Percentiles rank a stretch among this genome's conserved stretches.
These are phyloP conservation scores for Phytophthora capsici DNA, from an alignment of 352 stramenopile genomes.

Conservation along the genomic window DNA sequence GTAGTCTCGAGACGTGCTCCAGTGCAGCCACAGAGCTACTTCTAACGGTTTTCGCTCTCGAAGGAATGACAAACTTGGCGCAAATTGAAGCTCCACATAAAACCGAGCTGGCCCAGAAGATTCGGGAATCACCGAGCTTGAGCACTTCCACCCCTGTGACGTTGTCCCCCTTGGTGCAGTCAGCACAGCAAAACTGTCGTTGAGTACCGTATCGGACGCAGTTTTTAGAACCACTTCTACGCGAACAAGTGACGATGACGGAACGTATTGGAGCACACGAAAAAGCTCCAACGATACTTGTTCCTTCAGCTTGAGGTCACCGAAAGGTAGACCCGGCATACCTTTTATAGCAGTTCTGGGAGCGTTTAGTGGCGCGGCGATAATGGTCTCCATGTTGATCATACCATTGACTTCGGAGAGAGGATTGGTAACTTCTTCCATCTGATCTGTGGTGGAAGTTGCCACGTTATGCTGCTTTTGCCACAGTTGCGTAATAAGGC, in stretches of 20 bases:
- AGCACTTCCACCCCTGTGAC: slow-evolving; percentile 27
- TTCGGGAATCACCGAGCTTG: slow-evolving; percentile 27
- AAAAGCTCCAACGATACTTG: slow-evolving; percentile 43
- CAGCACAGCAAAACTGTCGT: slow-evolving; percentile 39
- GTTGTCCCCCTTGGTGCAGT: slow-evolving; percentile 9
- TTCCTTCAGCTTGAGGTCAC: slow-evolving; percentile 11
- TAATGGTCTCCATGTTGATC: slow-evolving; percentile 40
- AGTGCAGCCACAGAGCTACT: slow-evolving; percentile 42
- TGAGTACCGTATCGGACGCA: slow-evolving; percentile 19
- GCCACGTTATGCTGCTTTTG: slow-evolving; percentile 7
- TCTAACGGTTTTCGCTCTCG: slow-evolving; percentile 25
- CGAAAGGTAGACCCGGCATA: not conserved
- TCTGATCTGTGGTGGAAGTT: slow-evolving; percentile 7
- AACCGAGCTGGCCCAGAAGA: slow-evolving; percentile 29
- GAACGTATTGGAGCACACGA: slow-evolving; percentile 42
- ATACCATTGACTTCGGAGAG: not conserved
- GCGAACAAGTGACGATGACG: slow-evolving; percentile 41
- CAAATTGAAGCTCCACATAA: slow-evolving; percentile 35
- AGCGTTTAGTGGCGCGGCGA: slow-evolving; percentile 8
- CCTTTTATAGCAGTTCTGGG: slow-evolving; percentile 4
- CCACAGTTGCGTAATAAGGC: slow-evolving; percentile 42
- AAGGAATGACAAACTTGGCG: slow-evolving; percentile 33
- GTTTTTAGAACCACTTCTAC: slow-evolving; percentile 43
- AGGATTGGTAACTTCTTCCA: slow-evolving; percentile 1
- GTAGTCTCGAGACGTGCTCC: slow-evolving; percentile 7